These are phyloP conservation scores for Exobasidium cylindrosporum DNA, from an alignment of 1,284 basidiomycete species.

Conservation along the genomic window DNA sequence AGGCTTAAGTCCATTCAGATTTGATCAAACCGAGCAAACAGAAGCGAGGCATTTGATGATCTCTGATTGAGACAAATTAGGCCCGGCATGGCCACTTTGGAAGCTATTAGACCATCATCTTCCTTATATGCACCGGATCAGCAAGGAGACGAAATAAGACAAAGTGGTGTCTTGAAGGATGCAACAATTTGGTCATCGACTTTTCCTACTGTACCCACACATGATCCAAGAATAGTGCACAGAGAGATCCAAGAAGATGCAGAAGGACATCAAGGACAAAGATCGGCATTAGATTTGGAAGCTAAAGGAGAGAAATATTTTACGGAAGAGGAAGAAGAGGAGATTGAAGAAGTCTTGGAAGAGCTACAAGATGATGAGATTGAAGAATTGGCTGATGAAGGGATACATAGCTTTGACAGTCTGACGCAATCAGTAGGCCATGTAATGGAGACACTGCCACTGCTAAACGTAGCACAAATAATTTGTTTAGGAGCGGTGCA, in stretches of 20 bases:
- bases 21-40: no score
- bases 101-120: no score
- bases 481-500: background rate
- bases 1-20: no score
- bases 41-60: no score
- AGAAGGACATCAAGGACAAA: background rate
- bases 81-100: no score
- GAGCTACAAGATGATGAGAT: slow-evolving; percentile 6
- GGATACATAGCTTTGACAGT: background rate
- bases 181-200: no score
- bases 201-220: background rate
- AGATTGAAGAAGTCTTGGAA: slow-evolving; percentile 9
- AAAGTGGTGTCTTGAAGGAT: no score
- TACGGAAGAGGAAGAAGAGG: slow-evolving; percentile 1
- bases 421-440: background rate
- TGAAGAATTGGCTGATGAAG: background rate
- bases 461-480: background rate
- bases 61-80: no score
- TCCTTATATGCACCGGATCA: no score
- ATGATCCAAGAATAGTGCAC: background rate
- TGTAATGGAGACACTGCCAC: slow-evolving; percentile 1
- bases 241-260: background rate
- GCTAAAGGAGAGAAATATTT: no score
- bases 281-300: no score
- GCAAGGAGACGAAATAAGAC: no score